Conservation (phyloP, 2,329 filamentous ascomycete genomes). For the Fusarium agapanthi region DNA sequence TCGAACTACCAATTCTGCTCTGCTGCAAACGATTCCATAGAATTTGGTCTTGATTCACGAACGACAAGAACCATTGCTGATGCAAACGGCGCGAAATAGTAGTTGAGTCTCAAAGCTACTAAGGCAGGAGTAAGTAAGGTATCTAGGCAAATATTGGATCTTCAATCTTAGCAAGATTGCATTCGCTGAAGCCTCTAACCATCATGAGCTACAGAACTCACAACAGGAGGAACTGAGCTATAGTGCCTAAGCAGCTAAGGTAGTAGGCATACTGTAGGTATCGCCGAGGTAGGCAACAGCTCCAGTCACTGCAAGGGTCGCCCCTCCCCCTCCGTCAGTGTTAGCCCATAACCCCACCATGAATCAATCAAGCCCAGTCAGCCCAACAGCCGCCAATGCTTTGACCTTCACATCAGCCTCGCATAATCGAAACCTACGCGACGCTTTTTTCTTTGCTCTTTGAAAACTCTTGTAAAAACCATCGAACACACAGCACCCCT, state of each 20-base stretch:
- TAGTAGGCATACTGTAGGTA: not conserved
- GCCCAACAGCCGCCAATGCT: constrained; percentile 21
- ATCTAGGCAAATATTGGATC: not conserved
- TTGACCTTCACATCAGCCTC: constrained; percentile 34
- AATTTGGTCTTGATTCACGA: not conserved
- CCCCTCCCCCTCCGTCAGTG: constrained; percentile 32
- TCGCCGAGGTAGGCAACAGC: constrained; percentile 2
- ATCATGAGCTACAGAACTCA: not conserved
- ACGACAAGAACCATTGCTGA: not conserved
- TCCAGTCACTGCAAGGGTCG: constrained; percentile 3
- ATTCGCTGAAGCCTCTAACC: not conserved
- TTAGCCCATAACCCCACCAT: constrained; percentile 38
- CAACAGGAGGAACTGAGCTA: not conserved
- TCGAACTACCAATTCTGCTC: constrained; percentile 39
- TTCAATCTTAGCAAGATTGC: not conserved
- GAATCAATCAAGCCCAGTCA: constrained; percentile 32
- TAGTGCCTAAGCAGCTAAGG: not conserved
- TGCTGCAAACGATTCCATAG: not conserved
- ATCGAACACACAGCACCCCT: not conserved
- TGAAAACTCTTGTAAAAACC: not conserved
- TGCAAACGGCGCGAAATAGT: not conserved
- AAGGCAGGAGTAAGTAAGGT: not conserved
- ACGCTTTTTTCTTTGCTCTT: not conserved
- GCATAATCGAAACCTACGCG: constrained; percentile 21
- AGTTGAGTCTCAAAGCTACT: no score